Conservation (phyloP, 2,329 filamentous ascomycete species). For the Ophiocordyceps camponoti-floridani region DNA sequence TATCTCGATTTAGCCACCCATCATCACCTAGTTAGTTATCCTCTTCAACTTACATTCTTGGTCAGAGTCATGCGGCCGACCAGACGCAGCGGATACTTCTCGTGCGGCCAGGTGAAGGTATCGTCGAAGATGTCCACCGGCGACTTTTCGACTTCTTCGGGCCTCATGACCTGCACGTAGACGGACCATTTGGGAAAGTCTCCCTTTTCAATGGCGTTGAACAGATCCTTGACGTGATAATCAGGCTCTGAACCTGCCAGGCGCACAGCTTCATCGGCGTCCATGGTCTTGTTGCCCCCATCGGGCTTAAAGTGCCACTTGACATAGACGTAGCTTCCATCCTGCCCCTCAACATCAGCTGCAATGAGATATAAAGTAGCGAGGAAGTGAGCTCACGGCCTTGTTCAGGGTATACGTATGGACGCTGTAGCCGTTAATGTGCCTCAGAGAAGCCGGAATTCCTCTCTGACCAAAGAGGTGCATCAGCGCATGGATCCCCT, state of each 20-base stretch:
- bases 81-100: slow-evolving; percentile 39
- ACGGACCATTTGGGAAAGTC: slow-evolving; percentile 46
- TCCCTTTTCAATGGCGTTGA: slow-evolving; percentile 41
- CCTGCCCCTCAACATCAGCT: slow-evolving; percentile 18
- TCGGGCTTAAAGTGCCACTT: slow-evolving; percentile 47
- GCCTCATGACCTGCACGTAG: slow-evolving; percentile 44
- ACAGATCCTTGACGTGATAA: slow-evolving; percentile 44
- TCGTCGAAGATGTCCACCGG: slow-evolving; percentile 49
- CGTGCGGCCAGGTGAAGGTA: slow-evolving; percentile 52
- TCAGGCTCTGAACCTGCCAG: slow-evolving; percentile 41
- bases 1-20: slow-evolving; percentile 5
- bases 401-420: slow-evolving; percentile 23
- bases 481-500: slow-evolving; percentile 32
- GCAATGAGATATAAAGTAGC: background rate
- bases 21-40: background rate
- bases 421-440: slow-evolving; percentile 26
- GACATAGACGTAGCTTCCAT: slow-evolving; percentile 48
- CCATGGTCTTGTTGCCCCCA: slow-evolving; percentile 43
- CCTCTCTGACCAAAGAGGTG: slow-evolving; percentile 30
- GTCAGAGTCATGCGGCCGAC: slow-evolving; percentile 48
- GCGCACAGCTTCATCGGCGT: slow-evolving; percentile 34
- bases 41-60: slow-evolving; percentile 27
- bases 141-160: slow-evolving; percentile 42
- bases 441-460: slow-evolving; percentile 24
- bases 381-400: background rate